Evolutionary conservation across 306 rosid genomes (phyloP), one percentile per base, ranked within the genome.

Genomic region (Dalbergia cultrata): DNA sequence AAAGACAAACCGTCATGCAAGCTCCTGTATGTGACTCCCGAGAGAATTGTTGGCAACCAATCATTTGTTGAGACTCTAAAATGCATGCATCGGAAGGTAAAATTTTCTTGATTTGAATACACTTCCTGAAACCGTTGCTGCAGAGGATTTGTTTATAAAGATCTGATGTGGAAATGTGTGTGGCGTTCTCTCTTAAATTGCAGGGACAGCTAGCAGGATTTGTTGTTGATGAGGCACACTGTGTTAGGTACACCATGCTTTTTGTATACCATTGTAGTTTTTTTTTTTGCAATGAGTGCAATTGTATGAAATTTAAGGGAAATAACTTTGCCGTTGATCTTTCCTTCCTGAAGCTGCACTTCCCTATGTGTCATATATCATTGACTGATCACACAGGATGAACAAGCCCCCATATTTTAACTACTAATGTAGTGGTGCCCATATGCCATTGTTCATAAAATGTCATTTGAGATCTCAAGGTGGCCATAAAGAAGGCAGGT

Each of bases 11-110:
- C 99, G 9, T 91, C 99, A 49, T 95, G 98, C 93, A 95, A 95
- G 76, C 98, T 95, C 71, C 86, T 95, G 87, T 95, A 95, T 75
- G 98, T 95, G 81, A 95, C 99, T 76, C 99, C 99, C 7, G 99
- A 95, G 88, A 93, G 98, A 82, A 85, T 95, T 86, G 98, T 90
- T 19, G 93, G 96, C 63, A 95, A 86, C 80, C 85, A 76, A 52
- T 86, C 78, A 34, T 95, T 95, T 88, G 59, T 90, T 71, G 96
- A 90, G 53, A 86, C 87, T 86, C 88, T 93, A 70, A 90, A 88
- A 86, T 67, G 89, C 87, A 74, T 95, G 91, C 89, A 90, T 86
- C 67, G 37, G 70, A 95, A 93, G 98, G 99, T 93, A 83, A 72
- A 22, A 9, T 61, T 71, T 52, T 83, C 75, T 70, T 81, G 47